Evolutionary conservation across 2,329 filamentous ascomycete species (phyloP), one percentile per base, ranked within the genome.

Genomic region (Pseudogymnoascus sp.): DNA sequence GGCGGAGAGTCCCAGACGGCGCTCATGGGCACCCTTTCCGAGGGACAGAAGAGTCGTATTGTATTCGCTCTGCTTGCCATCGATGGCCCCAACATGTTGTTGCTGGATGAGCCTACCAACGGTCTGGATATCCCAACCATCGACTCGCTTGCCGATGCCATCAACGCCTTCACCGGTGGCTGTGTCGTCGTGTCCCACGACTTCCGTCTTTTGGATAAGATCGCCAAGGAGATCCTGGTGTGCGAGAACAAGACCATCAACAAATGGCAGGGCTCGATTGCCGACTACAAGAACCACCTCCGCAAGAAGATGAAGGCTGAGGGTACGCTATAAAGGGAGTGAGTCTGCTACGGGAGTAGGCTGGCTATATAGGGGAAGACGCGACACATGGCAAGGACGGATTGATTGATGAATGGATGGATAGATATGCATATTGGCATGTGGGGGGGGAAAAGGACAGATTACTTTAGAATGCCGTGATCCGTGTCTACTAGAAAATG

Each of bases 111-210:
- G 81, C 96, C 95, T 77, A 99, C 95, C 75, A 99, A 99, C 87
- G 95, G 95, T 85, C 83, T 99, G 67, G 95, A 99, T 83, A 99
- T 99, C 68, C 93, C 95, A 31, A 97, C 95, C 61, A 99, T 99
- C 73, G 95, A 99, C 81, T 93, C 89, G 79, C 79, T 99, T 79
- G 96, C 95, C 2, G 93, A 99, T 73, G 95, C 95, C 71, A 99
- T 99, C 81, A 96, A 97, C 74, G 89, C 90, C 65, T 97, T 90
- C 77, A 93, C 86, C 68, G 95, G 95, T 72, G 95, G 96, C 89
- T 93, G 97, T 60, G 91, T 97, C 61, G 93, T 97, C 67, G 95
- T 99, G 63, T 96, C 90, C 72, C 95, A 99, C 89, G 95, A 99
- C 78, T 99, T 99, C 86, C 89, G 92, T 83, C 83, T 99, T 73